These are phyloP conservation scores for Hymenoscyphus albidus DNA, from an alignment of 2,329 filamentous ascomycete species.

Conservation along the genomic window DNA sequence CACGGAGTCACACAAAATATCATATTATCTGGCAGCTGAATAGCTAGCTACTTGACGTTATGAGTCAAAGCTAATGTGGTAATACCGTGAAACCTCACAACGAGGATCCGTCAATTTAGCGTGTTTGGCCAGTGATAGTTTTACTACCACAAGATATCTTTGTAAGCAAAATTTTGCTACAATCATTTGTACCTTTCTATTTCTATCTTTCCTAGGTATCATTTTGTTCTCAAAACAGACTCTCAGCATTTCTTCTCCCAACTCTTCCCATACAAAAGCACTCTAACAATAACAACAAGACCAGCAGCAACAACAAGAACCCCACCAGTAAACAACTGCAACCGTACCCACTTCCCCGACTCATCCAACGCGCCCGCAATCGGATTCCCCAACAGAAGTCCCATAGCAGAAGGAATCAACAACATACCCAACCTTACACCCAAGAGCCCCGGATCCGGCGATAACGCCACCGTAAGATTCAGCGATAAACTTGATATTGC, in stretches of 20 bases:
- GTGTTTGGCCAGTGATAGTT: too few relatives aligned
- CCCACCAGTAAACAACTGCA: not conserved
- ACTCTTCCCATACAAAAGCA: not conserved
- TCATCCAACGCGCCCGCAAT: slow-evolving; percentile 16
- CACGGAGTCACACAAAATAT: too few relatives aligned
- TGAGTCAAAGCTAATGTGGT: too few relatives aligned
- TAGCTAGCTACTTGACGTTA: too few relatives aligned
- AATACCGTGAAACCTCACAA: too few relatives aligned
- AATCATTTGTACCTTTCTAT: not conserved
- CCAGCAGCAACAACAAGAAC: not conserved
- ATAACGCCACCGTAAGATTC: slow-evolving; percentile 17
- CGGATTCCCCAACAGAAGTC: slow-evolving; percentile 36
- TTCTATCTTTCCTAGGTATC: not conserved
- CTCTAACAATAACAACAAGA: not conserved
- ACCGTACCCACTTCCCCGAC: not conserved
- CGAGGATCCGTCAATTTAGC: too few relatives aligned
- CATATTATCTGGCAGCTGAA: too few relatives aligned
- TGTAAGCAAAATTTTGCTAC: not conserved
- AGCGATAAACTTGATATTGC: slow-evolving; percentile 46
- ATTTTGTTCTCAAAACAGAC: not conserved
- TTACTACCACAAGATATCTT: not conserved
- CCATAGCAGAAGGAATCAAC: slow-evolving; percentile 45
- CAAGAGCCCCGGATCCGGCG: slow-evolving; percentile 42
- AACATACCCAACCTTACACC: slow-evolving; percentile 52
- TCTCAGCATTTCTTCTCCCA: not conserved